Evolutionary conservation across 305 asterid species (phyloP).

Genomic region (Solanum aculeatissimum): DNA sequence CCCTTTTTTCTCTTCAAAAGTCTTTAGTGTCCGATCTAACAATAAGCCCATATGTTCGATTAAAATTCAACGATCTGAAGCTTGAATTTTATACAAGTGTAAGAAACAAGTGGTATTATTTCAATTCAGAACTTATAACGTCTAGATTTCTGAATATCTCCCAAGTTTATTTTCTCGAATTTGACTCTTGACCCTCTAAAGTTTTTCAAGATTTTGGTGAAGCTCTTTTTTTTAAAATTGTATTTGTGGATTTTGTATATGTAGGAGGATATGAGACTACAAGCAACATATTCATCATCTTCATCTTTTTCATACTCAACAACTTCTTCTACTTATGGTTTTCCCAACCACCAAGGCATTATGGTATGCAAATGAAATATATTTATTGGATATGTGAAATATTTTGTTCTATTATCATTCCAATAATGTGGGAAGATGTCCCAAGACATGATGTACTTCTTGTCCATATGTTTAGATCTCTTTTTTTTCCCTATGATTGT

Average conservation of each 20-base stretch:
- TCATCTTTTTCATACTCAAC: constrained; percentile 38
- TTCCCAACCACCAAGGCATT: constrained; percentile 36
- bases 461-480: background rate
- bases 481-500: background rate
- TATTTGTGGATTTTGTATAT: background rate
- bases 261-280: constrained; percentile 67
- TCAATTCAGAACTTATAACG: background rate
- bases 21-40: background rate
- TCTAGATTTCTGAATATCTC: background rate
- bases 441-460: background rate
- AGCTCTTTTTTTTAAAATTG: no score
- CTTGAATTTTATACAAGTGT: no score
- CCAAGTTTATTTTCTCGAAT: background rate
- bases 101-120: background rate
- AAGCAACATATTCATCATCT: constrained; percentile 47
- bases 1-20: background rate
- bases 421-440: background rate
- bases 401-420: background rate
- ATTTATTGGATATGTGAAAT: background rate
- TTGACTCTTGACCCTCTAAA: background rate
- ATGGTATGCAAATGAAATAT: constrained; percentile 23
- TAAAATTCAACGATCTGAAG: background rate
- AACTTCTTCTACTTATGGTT: constrained; percentile 38
- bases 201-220: background rate
- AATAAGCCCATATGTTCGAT: background rate